Conservation (phyloP, 345 rosid species). For the Gossypioides kirkii region DNA sequence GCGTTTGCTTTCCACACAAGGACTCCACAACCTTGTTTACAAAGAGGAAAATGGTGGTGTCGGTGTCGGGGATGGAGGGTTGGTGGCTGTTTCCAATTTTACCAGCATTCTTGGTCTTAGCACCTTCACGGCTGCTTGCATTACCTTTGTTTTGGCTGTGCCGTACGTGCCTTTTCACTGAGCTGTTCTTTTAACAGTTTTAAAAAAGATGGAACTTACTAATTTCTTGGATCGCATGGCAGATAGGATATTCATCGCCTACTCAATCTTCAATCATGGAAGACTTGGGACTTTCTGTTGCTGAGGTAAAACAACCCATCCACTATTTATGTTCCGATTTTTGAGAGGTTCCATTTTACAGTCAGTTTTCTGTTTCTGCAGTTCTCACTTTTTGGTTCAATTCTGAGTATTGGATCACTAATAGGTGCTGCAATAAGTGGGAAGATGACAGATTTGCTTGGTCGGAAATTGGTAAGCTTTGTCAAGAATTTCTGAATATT, state of each 20-base stretch:
- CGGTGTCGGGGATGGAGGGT: neutral
- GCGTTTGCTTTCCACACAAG: neutral
- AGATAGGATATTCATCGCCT: conserved; percentile 25
- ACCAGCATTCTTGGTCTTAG: conserved; percentile 10
- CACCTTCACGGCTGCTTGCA: neutral
- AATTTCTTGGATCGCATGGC: neutral
- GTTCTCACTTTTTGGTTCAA: conserved; percentile 15
- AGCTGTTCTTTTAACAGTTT: neutral
- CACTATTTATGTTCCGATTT: no score
- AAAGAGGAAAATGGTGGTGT: neutral
- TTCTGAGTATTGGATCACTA: conserved; percentile 32
- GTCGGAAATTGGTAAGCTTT: conserved; percentile 16
- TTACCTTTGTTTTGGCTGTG: neutral
- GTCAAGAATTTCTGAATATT: no score
- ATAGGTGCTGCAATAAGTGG: conserved; percentile 39
- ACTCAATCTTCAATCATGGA: no score
- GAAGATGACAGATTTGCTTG: conserved; percentile 34
- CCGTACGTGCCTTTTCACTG: neutral
- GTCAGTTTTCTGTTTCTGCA: neutral
- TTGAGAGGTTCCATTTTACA: neutral
- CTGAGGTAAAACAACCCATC: conserved; percentile 21
- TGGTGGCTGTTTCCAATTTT: neutral
- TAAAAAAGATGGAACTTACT: neutral
- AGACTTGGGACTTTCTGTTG: neutral
- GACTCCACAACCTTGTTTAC: neutral